phyloP scores from a whole-genome alignment of 106 monocot species.

The Platanthera zijinensis region DNA sequence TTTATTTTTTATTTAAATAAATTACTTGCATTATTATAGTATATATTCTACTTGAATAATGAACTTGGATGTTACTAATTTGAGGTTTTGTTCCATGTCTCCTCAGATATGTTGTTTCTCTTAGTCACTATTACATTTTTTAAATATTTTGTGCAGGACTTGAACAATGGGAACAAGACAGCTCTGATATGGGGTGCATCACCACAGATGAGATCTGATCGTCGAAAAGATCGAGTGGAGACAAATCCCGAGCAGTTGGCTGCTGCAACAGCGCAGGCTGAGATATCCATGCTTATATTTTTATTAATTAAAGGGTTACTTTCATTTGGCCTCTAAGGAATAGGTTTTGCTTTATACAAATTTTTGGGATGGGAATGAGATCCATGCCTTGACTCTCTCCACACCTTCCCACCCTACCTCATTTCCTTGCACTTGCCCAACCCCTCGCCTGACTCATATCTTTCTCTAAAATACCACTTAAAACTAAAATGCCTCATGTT shows the following conservation, averaged over 20 bases:
- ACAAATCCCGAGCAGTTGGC: slow-evolving; percentile 86
- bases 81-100: neutral
- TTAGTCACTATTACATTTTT: neutral
- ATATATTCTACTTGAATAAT: neutral
- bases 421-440: no score
- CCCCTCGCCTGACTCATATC: no score
- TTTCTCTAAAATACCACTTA: no score
- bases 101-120: neutral
- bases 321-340: neutral
- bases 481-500: no score
- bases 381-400: no score
- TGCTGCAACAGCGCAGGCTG: slow-evolving; percentile 88
- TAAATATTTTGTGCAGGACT: slow-evolving; percentile 22
- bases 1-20: neutral
- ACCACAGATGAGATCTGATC: slow-evolving; percentile 87
- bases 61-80: slow-evolving; percentile 1
- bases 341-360: neutral
- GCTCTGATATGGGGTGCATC: slow-evolving; percentile 95
- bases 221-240: slow-evolving; percentile 92
- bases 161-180: slow-evolving; percentile 32
- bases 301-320: neutral
- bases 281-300: slow-evolving; percentile 59
- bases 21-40: neutral
- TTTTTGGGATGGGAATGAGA: neutral
- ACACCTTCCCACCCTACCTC: no score